A percentile compares a stretch with the other conserved stretches of the same genome.
Conservation (phyloP, 2,329 filamentous ascomycete species). For the Colletotrichum godetiae region DNA sequence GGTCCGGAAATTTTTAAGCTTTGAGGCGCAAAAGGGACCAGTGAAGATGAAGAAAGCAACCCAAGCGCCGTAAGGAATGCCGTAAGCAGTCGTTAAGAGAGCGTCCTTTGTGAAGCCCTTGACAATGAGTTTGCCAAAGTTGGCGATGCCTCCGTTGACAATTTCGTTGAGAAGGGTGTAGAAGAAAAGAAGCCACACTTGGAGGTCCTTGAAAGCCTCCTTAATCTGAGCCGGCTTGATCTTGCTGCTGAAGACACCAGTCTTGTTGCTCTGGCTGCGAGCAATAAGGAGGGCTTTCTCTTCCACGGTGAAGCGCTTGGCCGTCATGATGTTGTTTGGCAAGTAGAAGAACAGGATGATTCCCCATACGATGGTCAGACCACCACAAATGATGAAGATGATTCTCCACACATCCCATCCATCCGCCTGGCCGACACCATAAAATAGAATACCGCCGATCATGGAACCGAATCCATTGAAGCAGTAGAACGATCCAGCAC, state of each 20-base stretch:
- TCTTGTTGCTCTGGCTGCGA: slow-evolving; percentile 54
- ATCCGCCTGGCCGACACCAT: slow-evolving; percentile 40
- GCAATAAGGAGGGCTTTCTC: slow-evolving; percentile 67
- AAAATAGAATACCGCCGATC: slow-evolving; percentile 36
- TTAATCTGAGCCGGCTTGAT: slow-evolving; percentile 53
- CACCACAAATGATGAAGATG: slow-evolving; percentile 39
- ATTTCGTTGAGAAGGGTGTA: slow-evolving; percentile 40
- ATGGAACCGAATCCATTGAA: slow-evolving; percentile 35
- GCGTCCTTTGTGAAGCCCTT: slow-evolving; percentile 45
- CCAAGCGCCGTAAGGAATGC: slow-evolving; percentile 65
- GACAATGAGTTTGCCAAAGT: slow-evolving; percentile 42
- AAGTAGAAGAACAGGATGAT: slow-evolving; percentile 43
- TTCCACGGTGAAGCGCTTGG: slow-evolving; percentile 67
- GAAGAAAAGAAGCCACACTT: slow-evolving; percentile 56
- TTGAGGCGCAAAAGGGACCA: slow-evolving; percentile 62
- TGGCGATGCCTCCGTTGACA: slow-evolving; percentile 40
- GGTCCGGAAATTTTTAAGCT: slow-evolving; percentile 61
- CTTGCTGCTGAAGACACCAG: slow-evolving; percentile 53
- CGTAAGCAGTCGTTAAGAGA: slow-evolving; percentile 58
- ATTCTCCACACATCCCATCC: slow-evolving; percentile 38
- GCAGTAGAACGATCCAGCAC: slow-evolving; percentile 36
- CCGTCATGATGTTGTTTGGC: slow-evolving; percentile 59
- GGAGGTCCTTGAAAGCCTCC: slow-evolving; percentile 53
- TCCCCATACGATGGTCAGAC: slow-evolving; percentile 35
- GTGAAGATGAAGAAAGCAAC: slow-evolving; percentile 63